phyloP scores from a whole-genome alignment of 108 stramenopile genomes.

The Parietichytrium sp. region DNA sequence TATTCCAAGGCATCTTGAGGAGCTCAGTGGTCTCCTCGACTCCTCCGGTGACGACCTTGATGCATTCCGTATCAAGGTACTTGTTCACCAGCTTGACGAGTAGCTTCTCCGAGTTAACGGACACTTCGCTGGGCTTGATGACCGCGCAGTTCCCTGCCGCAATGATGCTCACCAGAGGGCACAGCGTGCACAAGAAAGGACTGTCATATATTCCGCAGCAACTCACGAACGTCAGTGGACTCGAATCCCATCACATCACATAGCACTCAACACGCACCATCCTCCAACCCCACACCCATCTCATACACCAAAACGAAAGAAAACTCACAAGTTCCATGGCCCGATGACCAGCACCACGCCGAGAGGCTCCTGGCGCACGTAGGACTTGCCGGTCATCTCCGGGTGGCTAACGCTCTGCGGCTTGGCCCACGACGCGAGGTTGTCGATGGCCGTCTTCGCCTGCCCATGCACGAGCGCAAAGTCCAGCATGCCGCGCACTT shows the following conservation, averaged over 20 bases:
- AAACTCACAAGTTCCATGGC: constrained; percentile 83
- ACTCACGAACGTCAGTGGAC: too few relatives aligned
- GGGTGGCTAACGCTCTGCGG: constrained; percentile 37
- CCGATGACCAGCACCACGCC: constrained; percentile 40
- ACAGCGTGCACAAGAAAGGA: constrained; percentile 63
- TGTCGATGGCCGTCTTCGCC: not conserved
- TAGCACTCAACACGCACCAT: too few relatives aligned
- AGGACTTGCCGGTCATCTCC: too few relatives aligned
- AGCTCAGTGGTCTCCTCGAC: constrained; percentile 62
- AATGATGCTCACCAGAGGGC: constrained; percentile 67
- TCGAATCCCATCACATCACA: too few relatives aligned
- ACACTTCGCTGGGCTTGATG: constrained; percentile 75
- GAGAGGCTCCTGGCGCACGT: too few relatives aligned
- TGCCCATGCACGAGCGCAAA: not conserved
- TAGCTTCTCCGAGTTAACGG: constrained; percentile 47
- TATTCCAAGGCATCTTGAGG: constrained; percentile 63
- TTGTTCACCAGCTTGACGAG: constrained; percentile 48
- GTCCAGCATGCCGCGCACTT: not conserved
- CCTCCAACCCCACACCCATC: too few relatives aligned
- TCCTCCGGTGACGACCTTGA: constrained; percentile 72
- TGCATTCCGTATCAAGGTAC: too few relatives aligned
- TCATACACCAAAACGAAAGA: too few relatives aligned
- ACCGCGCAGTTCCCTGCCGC: constrained; percentile 78
- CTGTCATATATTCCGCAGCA: too few relatives aligned
- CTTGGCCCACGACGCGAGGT: constrained; percentile 43